Percentiles rank a stretch among this genome's conserved stretches.
Conservation (phyloP, 371 early-diverging fungal species). For the Actinomortierella wolfii region DNA sequence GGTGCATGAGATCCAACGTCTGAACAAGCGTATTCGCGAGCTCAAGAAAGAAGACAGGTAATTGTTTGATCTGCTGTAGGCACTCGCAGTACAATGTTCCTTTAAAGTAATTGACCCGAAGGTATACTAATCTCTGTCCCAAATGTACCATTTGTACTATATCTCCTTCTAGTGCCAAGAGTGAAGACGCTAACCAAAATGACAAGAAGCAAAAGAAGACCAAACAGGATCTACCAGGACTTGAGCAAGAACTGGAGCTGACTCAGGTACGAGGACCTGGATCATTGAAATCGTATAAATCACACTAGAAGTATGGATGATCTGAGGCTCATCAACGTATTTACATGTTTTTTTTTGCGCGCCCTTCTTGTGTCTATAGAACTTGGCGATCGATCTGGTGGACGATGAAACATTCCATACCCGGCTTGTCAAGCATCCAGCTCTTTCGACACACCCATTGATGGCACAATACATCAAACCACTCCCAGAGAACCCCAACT, state of each 20-base stretch:
- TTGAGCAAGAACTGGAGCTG: constrained; percentile 28
- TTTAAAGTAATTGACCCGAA: too few species aligned
- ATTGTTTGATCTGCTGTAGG: neutral
- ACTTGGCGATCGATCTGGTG: constrained; percentile 33
- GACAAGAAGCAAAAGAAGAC: constrained; percentile 20
- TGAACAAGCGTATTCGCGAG: constrained; percentile 27
- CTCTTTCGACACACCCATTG: constrained; percentile 25
- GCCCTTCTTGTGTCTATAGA: constrained; percentile 6
- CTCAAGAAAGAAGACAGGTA: constrained; percentile 34
- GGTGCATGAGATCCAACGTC: constrained; percentile 29
- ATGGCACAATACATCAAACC: constrained; percentile 23
- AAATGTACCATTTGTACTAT: neutral
- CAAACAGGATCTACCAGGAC: constrained; percentile 22
- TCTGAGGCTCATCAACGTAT: too few species aligned
- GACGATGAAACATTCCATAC: constrained; percentile 25
- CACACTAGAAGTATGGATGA: too few species aligned
- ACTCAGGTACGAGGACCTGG: constrained; percentile 19
- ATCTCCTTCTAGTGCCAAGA: too few species aligned
- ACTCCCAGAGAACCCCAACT: too few species aligned
- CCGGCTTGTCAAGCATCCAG: constrained; percentile 34
- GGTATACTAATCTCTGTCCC: too few species aligned
- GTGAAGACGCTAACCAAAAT: constrained; percentile 17
- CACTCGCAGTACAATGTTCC: too few species aligned
- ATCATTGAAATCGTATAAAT: too few species aligned
- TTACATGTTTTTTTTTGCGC: neutral